Percentiles rank a stretch among this genome's conserved stretches.
These are phyloP conservation scores for Glomus cerebriforme DNA, from an alignment of 192 early-diverging fungal genomes.

Conservation along the genomic window DNA sequence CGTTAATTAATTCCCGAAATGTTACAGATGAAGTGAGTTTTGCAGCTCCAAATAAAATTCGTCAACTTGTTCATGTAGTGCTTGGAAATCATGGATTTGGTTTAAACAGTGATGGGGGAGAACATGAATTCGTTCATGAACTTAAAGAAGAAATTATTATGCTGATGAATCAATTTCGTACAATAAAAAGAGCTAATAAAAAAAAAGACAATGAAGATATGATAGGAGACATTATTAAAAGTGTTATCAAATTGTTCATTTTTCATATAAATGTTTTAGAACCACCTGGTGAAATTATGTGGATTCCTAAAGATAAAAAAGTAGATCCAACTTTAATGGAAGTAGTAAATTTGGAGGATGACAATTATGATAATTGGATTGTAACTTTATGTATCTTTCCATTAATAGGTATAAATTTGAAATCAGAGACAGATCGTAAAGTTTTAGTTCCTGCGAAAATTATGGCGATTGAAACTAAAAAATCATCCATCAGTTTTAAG, in stretches of 20 bases:
- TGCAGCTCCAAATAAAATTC: slow-evolving; percentile 8
- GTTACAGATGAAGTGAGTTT: neutral
- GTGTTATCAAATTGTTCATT: neutral
- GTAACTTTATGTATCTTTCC: neutral
- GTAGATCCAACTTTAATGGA: neutral
- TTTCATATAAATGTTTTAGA: slow-evolving; percentile 2
- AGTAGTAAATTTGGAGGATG: neutral
- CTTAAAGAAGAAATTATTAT: neutral
- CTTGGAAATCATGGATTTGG: slow-evolving; percentile 13
- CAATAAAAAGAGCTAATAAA: neutral
- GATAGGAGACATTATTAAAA: neutral
- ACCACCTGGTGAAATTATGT: neutral
- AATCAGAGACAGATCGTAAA: neutral
- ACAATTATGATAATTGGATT: neutral
- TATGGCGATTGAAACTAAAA: neutral
- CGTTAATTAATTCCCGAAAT: neutral
- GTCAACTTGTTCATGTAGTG: neutral
- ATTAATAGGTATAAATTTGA: neutral
- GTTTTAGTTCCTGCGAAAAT: slow-evolving; percentile 1
- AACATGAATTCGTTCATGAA: neutral
- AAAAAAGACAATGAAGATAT: slow-evolving; percentile 10
- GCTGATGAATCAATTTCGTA: neutral
- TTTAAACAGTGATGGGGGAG: neutral
- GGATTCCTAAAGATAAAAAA: neutral
- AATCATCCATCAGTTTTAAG: neutral